Percentiles rank a stretch among this genome's conserved stretches.
phyloP scores from a whole-genome alignment of 768 basidiomycete species.

The Neoboletus brunneissimus region DNA sequence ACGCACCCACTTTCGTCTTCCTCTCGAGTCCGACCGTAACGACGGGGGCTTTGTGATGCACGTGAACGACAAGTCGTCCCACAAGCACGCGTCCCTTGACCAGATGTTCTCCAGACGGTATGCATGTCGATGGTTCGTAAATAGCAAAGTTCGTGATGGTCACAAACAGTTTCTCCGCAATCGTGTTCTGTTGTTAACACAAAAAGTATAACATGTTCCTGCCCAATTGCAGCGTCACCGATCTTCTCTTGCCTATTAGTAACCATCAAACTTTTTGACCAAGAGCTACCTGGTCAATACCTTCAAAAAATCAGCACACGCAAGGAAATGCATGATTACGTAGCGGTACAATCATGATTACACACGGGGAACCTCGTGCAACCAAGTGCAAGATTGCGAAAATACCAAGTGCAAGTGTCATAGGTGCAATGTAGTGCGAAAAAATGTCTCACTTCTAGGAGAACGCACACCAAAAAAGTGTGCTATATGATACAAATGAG shows the following conservation, averaged over 20 bases:
- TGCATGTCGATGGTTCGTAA: constrained; percentile 12
- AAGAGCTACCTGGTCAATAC: not conserved
- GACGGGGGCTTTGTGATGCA: not conserved
- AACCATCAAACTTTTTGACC: constrained; percentile 9
- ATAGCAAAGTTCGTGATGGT: constrained; percentile 7
- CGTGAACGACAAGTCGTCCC: not conserved
- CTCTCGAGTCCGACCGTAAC: not conserved
- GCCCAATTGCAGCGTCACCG: not conserved
- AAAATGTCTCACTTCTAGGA: constrained; percentile 2
- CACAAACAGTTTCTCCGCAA: not conserved
- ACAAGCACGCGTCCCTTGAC: not conserved
- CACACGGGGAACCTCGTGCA: not conserved
- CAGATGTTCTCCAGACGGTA: constrained; percentile 1
- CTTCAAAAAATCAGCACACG: not conserved
- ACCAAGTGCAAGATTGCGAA: not conserved
- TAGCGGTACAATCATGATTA: not conserved
- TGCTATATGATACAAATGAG: constrained; percentile 12
- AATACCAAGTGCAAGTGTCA: constrained; percentile 7
- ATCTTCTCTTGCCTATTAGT: constrained; percentile 3
- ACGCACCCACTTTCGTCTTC: not conserved
- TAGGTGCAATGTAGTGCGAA: constrained; percentile 4
- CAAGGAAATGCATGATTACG: not conserved
- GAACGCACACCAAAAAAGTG: not conserved
- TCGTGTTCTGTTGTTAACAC: not conserved
- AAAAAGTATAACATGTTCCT: constrained; percentile 5